phyloP scores from a whole-genome alignment of 2,329 filamentous ascomycete genomes.

The Aspergillus texensis region DNA sequence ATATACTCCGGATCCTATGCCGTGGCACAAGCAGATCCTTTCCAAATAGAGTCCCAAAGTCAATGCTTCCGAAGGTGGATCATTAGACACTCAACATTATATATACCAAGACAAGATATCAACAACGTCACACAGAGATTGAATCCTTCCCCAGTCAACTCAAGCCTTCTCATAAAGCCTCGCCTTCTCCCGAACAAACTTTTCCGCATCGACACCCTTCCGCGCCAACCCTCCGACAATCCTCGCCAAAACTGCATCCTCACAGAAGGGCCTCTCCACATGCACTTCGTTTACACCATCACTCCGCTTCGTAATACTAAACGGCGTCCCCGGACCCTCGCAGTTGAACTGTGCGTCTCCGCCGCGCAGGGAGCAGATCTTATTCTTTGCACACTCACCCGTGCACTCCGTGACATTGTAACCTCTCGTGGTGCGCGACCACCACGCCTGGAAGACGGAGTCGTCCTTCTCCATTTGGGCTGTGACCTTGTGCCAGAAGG shows the following conservation, averaged over 20 bases:
- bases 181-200: constrained; percentile 1
- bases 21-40: background rate
- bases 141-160: background rate
- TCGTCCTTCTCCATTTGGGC: constrained; percentile 49
- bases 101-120: background rate
- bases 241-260: constrained; percentile 29
- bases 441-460: constrained; percentile 51
- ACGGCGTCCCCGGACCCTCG: constrained; percentile 26
- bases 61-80: background rate
- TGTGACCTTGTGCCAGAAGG: constrained; percentile 64
- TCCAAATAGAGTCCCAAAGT: background rate
- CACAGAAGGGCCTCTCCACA: constrained; percentile 22
- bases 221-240: constrained; percentile 24
- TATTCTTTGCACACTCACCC: constrained; percentile 46
- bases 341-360: constrained; percentile 59
- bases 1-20: background rate
- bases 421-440: constrained; percentile 52
- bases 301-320: constrained; percentile 35
- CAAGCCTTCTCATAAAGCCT: background rate
- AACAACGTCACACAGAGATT: background rate
- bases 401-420: constrained; percentile 47
- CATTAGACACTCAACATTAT: background rate
- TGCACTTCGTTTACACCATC: constrained; percentile 17
- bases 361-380: constrained; percentile 59
- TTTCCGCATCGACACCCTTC: background rate